A percentile compares a stretch with the other conserved stretches of the same genome.
phyloP scores from a whole-genome alignment of 805 yeast genomes.

The Scheffersomyces coipomensis region DNA sequence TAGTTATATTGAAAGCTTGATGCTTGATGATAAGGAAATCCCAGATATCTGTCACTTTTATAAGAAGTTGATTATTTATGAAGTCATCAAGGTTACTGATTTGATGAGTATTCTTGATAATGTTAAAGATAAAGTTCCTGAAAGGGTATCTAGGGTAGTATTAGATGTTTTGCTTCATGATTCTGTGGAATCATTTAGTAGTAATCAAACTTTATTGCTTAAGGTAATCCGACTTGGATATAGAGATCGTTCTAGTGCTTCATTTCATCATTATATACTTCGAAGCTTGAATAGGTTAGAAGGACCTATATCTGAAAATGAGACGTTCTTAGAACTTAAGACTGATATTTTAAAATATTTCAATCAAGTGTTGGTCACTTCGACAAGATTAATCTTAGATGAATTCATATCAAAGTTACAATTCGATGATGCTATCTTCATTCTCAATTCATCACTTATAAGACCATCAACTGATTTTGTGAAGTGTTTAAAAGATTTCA shows the following conservation, averaged over 20 bases:
- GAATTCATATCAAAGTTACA: conserved; percentile 14
- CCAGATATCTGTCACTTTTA: not conserved
- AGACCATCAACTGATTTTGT: not conserved
- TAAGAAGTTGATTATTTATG: conserved; percentile 6
- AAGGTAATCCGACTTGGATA: not conserved
- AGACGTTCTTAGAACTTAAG: conserved; percentile 5
- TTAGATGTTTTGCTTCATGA: conserved; percentile 1
- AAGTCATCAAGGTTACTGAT: conserved; percentile 5
- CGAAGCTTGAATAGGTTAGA: not conserved
- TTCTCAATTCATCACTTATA: conserved; percentile 16
- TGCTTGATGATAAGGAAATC: conserved; percentile 6
- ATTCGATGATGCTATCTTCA: conserved; percentile 12
- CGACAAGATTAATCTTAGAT: conserved; percentile 20
- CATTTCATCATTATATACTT: not conserved
- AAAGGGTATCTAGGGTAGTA: not conserved
- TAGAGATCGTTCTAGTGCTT: not conserved
- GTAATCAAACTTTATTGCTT: not conserved
- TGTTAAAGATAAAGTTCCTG: not conserved
- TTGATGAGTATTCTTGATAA: not conserved
- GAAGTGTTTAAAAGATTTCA: conserved; percentile 13
- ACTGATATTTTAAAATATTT: conserved; percentile 10
- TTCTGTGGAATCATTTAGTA: not conserved
- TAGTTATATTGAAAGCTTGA: conserved; percentile 3
- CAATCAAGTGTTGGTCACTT: conserved; percentile 10
- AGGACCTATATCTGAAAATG: not conserved